phyloP scores from a whole-genome alignment of 2,329 filamentous ascomycete genomes.

The Gyromitra esculenta region DNA sequence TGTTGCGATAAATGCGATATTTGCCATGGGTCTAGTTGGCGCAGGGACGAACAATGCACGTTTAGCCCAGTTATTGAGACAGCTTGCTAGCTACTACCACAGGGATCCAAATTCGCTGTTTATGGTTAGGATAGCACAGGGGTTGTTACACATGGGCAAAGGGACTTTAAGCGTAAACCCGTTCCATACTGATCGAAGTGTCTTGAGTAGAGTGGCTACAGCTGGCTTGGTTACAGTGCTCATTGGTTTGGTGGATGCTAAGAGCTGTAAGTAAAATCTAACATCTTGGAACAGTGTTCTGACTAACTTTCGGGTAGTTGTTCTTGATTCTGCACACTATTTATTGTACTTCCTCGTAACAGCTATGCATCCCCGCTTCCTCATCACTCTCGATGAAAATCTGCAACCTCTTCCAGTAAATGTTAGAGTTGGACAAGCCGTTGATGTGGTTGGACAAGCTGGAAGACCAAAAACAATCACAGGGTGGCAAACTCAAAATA shows the following conservation, averaged over 20 bases:
- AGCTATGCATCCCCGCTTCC: constrained; percentile 95
- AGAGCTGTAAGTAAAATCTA: constrained; percentile 62
- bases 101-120: constrained; percentile 94
- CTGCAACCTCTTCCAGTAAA: constrained; percentile 94
- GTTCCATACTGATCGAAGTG: constrained; percentile 98
- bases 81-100: constrained; percentile 98
- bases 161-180: constrained; percentile 94
- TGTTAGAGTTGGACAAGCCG: constrained; percentile 95
- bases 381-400: constrained; percentile 94
- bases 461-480: constrained; percentile 98
- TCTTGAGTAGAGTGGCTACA: constrained; percentile 89
- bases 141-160: constrained; percentile 98
- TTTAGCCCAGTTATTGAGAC: constrained; percentile 89
- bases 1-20: constrained; percentile 97
- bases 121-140: constrained; percentile 98
- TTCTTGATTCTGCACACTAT: constrained; percentile 80
- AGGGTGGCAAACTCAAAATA: constrained; percentile 99
- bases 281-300: constrained; percentile 68
- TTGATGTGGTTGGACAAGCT: constrained; percentile 96
- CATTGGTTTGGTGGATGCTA: constrained; percentile 93
- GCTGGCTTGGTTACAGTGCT: constrained; percentile 89
- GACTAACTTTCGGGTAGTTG: constrained; percentile 67
- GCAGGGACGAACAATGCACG: constrained; percentile 98
- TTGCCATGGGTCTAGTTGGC: constrained; percentile 96
- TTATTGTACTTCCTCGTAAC: constrained; percentile 97